Base-by-base conservation (phyloP, 768 basidiomycete species). In the Tulasnella sp. region DNA sequence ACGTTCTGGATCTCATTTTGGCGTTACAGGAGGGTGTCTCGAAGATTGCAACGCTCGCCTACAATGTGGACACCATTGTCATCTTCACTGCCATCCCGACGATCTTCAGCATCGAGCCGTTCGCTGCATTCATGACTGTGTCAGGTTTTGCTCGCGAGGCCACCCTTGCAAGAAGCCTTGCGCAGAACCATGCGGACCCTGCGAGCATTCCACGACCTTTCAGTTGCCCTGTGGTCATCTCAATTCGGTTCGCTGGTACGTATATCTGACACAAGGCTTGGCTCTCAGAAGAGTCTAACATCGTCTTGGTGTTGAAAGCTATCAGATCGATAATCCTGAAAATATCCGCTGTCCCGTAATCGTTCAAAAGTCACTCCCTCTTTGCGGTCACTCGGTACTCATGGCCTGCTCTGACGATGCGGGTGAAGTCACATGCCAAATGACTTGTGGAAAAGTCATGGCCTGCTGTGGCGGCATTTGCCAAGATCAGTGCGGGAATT, bases 11-110 rank as follows among this genome's bases (percentile, higher is more conserved):
- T 90, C 0, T 92, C 91, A 80, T 76, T 79, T 12, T 12, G 92
- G 91, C 79, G 83, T 85, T 3, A 82, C 83, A 88, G 91, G 91
- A 34, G 91, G 91, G 1, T 92, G 91, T 80, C 82, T 91, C 70
- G 82, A 82, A n/a, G 84, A 86, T 3, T 75, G 74, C n/a, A 54
- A 75, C 17, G 25, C 52, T 39, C 74, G 29, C 6, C 58, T 75
- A 29, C 15, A 31, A 37, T 75, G 74, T 67, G 74, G 74, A 22
- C 74, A 75, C 22, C 74, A 69, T n/a, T 75, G 74, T 45, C 74
- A 68, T 17, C 54, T 37, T 29, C 40, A 73, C 29, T 73, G 72
- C 36, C 72, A 73, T 73, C 42, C 72, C 3, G 72, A 73, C n/a
- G 74, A 75, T 75, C 37, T 12, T 29, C 74, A 75, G 36, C 74